These are phyloP conservation scores for Ustilago nuda DNA, from an alignment of 1,284 basidiomycete species.

Conservation along the genomic window DNA sequence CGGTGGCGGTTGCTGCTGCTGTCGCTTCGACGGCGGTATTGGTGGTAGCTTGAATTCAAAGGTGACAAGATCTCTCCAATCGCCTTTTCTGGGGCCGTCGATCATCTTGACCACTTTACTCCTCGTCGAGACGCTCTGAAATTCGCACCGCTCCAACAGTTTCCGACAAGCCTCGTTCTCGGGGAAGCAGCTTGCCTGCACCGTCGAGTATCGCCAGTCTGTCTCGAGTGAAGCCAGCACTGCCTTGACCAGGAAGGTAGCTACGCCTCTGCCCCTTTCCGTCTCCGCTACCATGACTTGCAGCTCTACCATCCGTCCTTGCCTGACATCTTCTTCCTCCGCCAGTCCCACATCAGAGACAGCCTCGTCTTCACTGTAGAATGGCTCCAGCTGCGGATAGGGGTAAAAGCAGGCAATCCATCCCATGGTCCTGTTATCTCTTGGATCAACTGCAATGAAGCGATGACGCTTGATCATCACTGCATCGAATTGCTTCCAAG, in stretches of 20 bases:
- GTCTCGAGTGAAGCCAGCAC: constrained; percentile 20
- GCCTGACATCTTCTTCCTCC: constrained; percentile 6
- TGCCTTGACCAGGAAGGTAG: constrained; percentile 20
- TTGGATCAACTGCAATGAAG: constrained; percentile 35
- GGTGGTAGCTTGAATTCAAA: constrained; percentile 24
- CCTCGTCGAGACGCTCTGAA: constrained; percentile 3
- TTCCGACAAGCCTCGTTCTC: constrained; percentile 23
- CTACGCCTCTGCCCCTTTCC: constrained; percentile 30
- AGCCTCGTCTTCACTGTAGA: constrained; percentile 16
- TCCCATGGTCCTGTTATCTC: constrained; percentile 39
- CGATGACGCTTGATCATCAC: constrained; percentile 46
- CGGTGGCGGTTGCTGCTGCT: constrained; percentile 4
- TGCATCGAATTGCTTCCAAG: constrained; percentile 46
- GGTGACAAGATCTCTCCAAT: constrained; percentile 35
- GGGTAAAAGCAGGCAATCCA: constrained; percentile 41
- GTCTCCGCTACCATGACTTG: constrained; percentile 41
- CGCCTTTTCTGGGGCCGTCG: constrained; percentile 30
- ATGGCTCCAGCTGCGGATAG: constrained; percentile 11
- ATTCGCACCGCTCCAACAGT: constrained; percentile 23
- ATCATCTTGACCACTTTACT: constrained; percentile 29
- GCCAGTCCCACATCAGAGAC: neutral
- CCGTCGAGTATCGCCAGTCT: constrained; percentile 22
- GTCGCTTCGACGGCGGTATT: constrained; percentile 1
- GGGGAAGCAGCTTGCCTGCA: constrained; percentile 41
- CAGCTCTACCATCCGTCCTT: constrained; percentile 25